Base-by-base conservation (phyloP, 1,284 basidiomycete genomes). In the Golubevia pallescens region DNA sequence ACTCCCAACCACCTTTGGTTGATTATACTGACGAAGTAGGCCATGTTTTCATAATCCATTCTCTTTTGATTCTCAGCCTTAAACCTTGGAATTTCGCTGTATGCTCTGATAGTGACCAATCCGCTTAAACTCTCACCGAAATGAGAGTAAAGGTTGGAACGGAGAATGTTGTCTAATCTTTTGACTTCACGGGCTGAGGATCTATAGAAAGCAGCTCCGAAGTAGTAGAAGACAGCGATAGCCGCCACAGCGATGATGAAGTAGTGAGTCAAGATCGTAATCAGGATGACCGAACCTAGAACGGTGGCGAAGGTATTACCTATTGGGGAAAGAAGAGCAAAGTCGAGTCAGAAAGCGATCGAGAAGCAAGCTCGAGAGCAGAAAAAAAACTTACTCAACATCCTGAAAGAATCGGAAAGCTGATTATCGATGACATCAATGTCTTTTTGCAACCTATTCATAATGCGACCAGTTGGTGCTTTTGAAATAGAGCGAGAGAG, bases 131-230 rank as follows among this genome's bases (percentile, higher is more conserved):
- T 74, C 73, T 82, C 80, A 28, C 67, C 70, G 62, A 79, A 86
- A 73, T 72, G 71, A 51, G 67, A 68, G 68, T 77, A 84, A 5
- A 84, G 63, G 54, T 66, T 71, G 20, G 73, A 78, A 14, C 86
- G 81, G 21, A 86, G 73, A 14, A 80, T 66, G 55, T 71, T 71
- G 66, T 76, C 74, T 24, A 92, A 84, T 1, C 91, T 89, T 88
- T 97, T 97, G 73, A 97, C 88, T 84, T 97, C 94, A 76, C 94
- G 89, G 2, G 95, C 93, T 78, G 92, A 93, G 1, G 91, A 89
- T 53, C 93, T 91, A 84, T 97, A 97, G 87, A 95, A 96, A 2
- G 88, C 84, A 4, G 93, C 92, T 62, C 73, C 74, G 24, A 70
- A 66, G 59, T 69, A 57, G n/a, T 84, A 84, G 60, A 81, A 75